Evolutionary conservation across 495 filamentous ascomycete genomes (phyloP).

Genomic region (Peziza echinospora): DNA sequence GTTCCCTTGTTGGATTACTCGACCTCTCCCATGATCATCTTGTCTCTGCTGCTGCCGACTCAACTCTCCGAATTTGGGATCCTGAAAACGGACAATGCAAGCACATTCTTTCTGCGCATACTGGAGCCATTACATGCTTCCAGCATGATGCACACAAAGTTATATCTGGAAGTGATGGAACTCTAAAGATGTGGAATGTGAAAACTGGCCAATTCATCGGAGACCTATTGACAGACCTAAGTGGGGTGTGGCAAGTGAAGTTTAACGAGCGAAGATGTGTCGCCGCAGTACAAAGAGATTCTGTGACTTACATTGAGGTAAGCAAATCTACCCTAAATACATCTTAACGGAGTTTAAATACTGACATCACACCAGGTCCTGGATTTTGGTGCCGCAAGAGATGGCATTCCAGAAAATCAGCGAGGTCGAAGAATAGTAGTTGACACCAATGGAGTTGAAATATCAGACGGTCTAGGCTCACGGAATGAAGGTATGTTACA

Average conservation of each 20-base stretch:
- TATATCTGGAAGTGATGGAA: constrained; percentile 85
- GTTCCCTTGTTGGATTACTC: constrained; percentile 78
- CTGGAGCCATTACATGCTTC: constrained; percentile 95
- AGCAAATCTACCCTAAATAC: constrained; percentile 19
- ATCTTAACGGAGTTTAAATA: constrained; percentile 2
- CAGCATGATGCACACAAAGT: constrained; percentile 95
- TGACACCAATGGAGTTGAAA: constrained; percentile 34
- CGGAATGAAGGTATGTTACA: neutral
- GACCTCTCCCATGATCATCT: constrained; percentile 72
- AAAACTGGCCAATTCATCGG: constrained; percentile 76
- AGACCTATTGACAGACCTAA: constrained; percentile 87
- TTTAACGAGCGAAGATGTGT: constrained; percentile 94
- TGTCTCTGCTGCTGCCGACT: constrained; percentile 88
- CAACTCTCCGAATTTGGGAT: constrained; percentile 91
- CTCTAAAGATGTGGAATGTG: constrained; percentile 97
- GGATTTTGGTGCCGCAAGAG: constrained; percentile 76
- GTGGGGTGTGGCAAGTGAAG: constrained; percentile 94
- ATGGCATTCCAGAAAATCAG: constrained; percentile 50
- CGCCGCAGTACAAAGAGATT: constrained; percentile 82
- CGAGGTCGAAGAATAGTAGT: constrained; percentile 66
- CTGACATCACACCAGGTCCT: constrained; percentile 35
- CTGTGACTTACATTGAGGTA: constrained; percentile 89
- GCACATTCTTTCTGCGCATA: constrained; percentile 73
- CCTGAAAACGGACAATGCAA: constrained; percentile 83
- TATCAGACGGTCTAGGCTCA: neutral